Evolutionary conservation across 371 early-diverging fungal species (phyloP).

Genomic region (Actinomortierella ambigua): DNA sequence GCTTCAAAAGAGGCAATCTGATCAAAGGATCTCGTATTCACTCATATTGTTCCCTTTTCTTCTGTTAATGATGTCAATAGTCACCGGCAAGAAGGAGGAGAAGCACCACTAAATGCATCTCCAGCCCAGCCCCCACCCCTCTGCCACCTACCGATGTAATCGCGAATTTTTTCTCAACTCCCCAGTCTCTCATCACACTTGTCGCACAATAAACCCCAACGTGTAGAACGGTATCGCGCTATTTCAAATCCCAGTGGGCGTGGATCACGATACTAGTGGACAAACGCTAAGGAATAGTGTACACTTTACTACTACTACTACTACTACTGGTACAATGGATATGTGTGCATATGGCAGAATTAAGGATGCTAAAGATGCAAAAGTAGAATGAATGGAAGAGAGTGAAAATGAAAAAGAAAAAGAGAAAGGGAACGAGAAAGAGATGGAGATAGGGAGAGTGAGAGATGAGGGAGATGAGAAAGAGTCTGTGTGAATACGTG

Average conservation of each 20-base stretch:
- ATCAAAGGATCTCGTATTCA: background rate
- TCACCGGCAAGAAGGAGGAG: conserved; percentile 47
- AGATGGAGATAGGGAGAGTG: conserved; percentile 12
- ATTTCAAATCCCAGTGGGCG: too few relatives aligned
- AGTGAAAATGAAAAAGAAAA: conserved; percentile 10
- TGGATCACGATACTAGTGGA: too few relatives aligned
- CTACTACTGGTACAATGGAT: background rate
- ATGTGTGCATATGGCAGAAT: background rate
- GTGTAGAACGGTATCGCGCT: too few relatives aligned
- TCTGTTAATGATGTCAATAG: conserved; percentile 1
- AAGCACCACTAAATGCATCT: conserved; percentile 20
- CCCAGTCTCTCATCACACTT: too few relatives aligned
- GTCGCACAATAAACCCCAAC: too few relatives aligned
- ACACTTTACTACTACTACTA: too few relatives aligned
- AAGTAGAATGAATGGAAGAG: background rate
- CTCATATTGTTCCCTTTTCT: background rate
- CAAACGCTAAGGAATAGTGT: too few relatives aligned
- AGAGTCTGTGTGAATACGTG: too few relatives aligned
- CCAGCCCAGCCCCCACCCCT: too few relatives aligned
- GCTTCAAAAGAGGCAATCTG: too few relatives aligned
- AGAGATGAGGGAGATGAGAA: conserved; percentile 7
- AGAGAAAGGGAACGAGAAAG: conserved; percentile 5
- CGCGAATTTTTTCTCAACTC: too few relatives aligned
- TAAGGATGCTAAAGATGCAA: background rate
- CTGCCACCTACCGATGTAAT: too few relatives aligned